A percentile compares a stretch with the other conserved stretches of the same genome.
phyloP scores from a whole-genome alignment of 75 land plant genomes.

The Cupressus sempervirens region DNA sequence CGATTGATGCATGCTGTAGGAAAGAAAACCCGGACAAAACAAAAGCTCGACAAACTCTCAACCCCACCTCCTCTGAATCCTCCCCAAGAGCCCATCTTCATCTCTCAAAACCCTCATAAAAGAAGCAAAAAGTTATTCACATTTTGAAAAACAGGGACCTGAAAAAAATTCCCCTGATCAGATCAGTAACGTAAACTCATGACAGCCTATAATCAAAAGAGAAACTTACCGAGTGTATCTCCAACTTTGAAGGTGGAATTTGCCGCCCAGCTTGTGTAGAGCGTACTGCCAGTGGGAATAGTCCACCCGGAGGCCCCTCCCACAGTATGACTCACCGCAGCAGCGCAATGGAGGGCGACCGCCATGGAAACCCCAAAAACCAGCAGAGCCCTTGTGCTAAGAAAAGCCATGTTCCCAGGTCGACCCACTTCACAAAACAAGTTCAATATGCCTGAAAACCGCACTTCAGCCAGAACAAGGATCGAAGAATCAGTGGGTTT shows the following conservation, averaged over 20 bases:
- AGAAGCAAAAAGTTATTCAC: neutral
- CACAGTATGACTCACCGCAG: neutral
- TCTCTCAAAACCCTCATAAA: no score
- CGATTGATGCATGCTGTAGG: neutral
- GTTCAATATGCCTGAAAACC: neutral
- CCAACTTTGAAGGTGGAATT: neutral
- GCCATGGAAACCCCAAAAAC: neutral
- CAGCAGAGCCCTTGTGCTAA: neutral
- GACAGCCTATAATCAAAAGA: neutral
- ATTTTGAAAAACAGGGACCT: neutral
- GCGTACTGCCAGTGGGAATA: neutral
- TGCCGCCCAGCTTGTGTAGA: neutral
- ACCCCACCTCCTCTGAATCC: neutral
- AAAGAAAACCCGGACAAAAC: neutral
- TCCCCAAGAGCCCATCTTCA: neutral
- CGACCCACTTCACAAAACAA: conserved; percentile 2
- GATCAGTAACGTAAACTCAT: neutral
- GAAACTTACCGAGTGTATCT: neutral
- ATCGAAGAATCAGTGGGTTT: neutral
- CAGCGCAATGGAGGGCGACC: neutral
- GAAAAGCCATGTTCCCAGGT: neutral
- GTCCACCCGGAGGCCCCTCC: neutral
- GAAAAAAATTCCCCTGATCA: neutral
- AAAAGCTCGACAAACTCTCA: neutral
- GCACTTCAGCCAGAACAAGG: no score